Percentiles rank a stretch among this genome's conserved stretches.
Evolutionary conservation across 208 protist genomes (phyloP).

Genomic region (Herpetomonas samuelpessoai): DNA sequence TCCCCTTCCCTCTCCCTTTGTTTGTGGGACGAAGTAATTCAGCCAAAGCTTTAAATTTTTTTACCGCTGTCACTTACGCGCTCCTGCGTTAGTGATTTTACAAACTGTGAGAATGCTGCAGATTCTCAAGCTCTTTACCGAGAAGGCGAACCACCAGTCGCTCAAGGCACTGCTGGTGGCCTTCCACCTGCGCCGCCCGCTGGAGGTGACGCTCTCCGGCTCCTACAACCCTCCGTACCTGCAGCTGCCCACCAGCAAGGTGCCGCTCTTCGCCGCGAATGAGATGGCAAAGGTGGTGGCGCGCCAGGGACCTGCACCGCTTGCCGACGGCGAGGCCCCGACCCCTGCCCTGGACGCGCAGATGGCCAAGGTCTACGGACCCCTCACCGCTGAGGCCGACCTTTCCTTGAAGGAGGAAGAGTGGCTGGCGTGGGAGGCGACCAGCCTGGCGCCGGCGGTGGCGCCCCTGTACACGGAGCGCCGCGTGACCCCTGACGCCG

Average conservation of each 20-base stretch:
- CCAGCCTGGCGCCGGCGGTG: conserved; percentile 52
- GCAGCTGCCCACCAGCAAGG: conserved; percentile 42
- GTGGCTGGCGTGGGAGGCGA: conserved; percentile 85
- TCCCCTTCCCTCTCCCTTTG: too few species aligned
- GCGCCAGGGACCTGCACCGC: conserved; percentile 2
- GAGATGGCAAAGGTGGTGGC: conserved; percentile 59
- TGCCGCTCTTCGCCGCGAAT: conserved; percentile 61
- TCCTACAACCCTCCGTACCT: conserved; percentile 61
- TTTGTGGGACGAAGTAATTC: too few species aligned
- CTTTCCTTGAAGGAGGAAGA: conserved; percentile 58
- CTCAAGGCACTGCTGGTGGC: conserved; percentile 78
- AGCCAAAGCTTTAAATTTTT: too few species aligned
- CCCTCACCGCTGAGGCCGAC: conserved; percentile 9
- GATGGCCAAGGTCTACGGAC: conserved; percentile 7
- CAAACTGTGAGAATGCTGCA: too few species aligned
- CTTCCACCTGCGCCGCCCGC: conserved; percentile 37
- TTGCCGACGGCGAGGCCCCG: conserved; percentile 4
- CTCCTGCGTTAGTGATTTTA: too few species aligned
- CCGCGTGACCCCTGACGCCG: conserved; percentile 41
- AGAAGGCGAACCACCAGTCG: conserved; percentile 88
- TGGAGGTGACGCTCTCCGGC: conserved; percentile 66
- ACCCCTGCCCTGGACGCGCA: conserved; percentile 6
- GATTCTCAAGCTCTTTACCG: conserved; percentile 70
- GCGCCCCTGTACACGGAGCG: conserved; percentile 74
- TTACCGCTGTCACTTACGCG: too few species aligned